Evolutionary conservation across 129 eudicot genomes (phyloP), one percentile per base, ranked within the genome.

Genomic region (Flaveria ramosissima): DNA sequence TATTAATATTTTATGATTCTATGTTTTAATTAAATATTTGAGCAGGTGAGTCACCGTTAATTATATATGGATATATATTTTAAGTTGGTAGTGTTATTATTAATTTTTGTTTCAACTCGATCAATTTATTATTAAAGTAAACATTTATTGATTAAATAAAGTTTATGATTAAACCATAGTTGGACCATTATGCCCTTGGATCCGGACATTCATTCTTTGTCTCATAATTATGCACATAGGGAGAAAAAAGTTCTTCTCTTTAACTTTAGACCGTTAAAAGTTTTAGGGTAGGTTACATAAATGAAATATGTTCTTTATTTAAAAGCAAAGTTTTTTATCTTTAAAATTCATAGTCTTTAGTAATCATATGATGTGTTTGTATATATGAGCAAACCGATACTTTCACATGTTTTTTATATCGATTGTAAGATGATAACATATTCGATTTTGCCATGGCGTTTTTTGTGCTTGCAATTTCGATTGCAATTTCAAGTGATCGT

Each of bases 201-300:
- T 32, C 65, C 66, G 21, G n/a, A 76, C 72, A 76, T 75, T 61
- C 79, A 55, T 65, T 76, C 60, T 76, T 36, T 55, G 64, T 76
- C 23, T 66, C 64, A 65, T 50, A 68, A 50, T 76, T 64, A 2
- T 76, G 19, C 16, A 50, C 80, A 16, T 50, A 19, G 21, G 48
- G 26, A 64, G 63, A 17, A 20, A 8, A 56, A 19, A 20, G 1
- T 57, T 56, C 6, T 7, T 1, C 14, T 8, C 13, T 20, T 57
- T 57, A 5, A 20, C 9, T 57, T 20, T 8, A 57, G 64, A 57
- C 30, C 30, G 64, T 57, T 57, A 20, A 57, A 57, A 8, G 64
- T 20, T 57, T 8, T 20, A 23, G 30, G 17, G 14, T 7, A 9
- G 12, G 13, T 56, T 20, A 56, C 11, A 55, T 6, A 55, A 17